phyloP scores from a whole-genome alignment of 768 basidiomycete species.

The Agrocybe pediades region DNA sequence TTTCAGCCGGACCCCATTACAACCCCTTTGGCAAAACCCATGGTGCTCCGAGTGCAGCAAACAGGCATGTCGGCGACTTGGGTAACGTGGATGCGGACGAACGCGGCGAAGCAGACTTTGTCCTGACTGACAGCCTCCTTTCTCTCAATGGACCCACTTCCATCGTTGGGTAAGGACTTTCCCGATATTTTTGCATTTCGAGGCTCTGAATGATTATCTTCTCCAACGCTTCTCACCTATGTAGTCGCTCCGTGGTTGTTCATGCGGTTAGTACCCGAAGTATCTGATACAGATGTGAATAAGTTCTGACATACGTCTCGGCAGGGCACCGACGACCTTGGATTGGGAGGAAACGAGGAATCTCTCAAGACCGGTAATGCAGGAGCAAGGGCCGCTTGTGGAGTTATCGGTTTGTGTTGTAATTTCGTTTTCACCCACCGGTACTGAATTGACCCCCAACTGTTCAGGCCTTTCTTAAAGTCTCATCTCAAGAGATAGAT shows the following conservation, averaged over 20 bases:
- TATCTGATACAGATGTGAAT: background rate
- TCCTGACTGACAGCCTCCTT: constrained; percentile 57
- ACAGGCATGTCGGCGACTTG: constrained; percentile 74
- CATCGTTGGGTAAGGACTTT: constrained; percentile 61
- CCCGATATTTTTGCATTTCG: background rate
- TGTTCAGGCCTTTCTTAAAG: background rate
- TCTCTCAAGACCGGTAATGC: constrained; percentile 81
- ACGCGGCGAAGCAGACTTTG: constrained; percentile 57
- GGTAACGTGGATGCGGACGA: constrained; percentile 72
- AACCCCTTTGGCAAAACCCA: constrained; percentile 71
- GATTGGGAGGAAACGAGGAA: constrained; percentile 66
- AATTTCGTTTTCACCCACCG: no score
- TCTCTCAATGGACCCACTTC: constrained; percentile 68
- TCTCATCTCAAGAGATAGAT: background rate
- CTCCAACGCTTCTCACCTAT: constrained; percentile 1
- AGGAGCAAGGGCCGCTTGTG: constrained; percentile 76
- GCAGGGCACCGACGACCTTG: constrained; percentile 65
- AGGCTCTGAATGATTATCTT: background rate
- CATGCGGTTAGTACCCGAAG: constrained; percentile 40
- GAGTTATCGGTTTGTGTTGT: constrained; percentile 62
- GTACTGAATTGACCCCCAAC: background rate
- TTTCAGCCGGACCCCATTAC: constrained; percentile 74
- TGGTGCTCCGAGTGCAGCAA: constrained; percentile 56
- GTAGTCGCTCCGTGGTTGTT: constrained; percentile 75
- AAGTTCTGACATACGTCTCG: background rate